Evolutionary conservation across 306 rosid genomes (phyloP).

Genomic region (Sechiopsis laciniata): DNA sequence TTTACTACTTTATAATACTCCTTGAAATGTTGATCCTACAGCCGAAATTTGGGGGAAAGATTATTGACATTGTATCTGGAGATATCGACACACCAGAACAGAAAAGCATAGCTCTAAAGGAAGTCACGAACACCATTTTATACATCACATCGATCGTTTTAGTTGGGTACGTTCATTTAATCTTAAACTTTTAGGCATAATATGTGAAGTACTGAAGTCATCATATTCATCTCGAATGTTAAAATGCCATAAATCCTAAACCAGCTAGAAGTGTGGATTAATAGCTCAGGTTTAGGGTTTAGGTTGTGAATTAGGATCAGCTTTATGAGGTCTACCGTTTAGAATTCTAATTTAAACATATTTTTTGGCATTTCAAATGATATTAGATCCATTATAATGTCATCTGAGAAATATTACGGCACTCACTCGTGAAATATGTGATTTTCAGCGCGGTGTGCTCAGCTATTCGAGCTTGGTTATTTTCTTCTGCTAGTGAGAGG

Average conservation of each 20-base stretch:
- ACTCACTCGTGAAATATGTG: conserved; percentile 3
- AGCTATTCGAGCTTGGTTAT: conserved; percentile 73
- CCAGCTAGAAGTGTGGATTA: neutral
- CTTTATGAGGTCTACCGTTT: neutral
- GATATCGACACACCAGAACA: conserved; percentile 42
- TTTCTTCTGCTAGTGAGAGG: conserved; percentile 73
- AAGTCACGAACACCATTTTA: conserved; percentile 58
- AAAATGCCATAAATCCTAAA: conserved; percentile 13
- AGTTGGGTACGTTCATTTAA: conserved; percentile 42
- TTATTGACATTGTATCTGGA: conserved; percentile 67
- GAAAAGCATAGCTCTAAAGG: conserved; percentile 47
- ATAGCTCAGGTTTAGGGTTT: neutral
- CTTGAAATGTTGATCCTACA: conserved; percentile 30
- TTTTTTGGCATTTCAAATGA: too few species aligned
- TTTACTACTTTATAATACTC: conserved; percentile 9
- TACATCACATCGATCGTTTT: conserved; percentile 48
- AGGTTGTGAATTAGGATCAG: neutral
- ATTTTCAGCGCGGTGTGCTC: conserved; percentile 64
- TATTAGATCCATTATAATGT: neutral
- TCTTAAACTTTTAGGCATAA: neutral
- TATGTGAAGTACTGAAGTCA: neutral
- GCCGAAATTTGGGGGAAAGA: conserved; percentile 71
- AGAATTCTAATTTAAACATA: neutral
- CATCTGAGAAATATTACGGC: neutral
- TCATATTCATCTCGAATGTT: neutral